Conservation (phyloP, 179 eudicot genomes). For the Nepenthes alata region DNA sequence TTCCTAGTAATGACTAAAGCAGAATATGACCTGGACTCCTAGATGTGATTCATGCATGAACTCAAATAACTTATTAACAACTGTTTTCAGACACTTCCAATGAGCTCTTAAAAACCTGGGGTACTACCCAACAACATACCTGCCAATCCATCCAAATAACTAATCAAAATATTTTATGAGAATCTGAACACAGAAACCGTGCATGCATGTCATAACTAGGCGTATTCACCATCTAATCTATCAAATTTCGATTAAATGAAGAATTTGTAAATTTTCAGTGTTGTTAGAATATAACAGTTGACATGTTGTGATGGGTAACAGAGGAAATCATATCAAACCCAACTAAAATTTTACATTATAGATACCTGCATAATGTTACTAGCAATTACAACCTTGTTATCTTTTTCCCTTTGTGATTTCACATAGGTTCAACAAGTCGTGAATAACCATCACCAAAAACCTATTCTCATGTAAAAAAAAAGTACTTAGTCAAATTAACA, state of each 20-base stretch:
- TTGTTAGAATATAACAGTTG: too few relatives aligned
- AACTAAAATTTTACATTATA: neutral
- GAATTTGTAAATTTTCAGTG: too few relatives aligned
- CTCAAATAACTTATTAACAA: constrained; percentile 93
- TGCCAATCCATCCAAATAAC: constrained; percentile 19
- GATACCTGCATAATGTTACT: constrained; percentile 84
- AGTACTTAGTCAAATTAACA: neutral
- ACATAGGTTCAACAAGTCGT: constrained; percentile 86
- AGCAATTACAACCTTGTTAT: constrained; percentile 98
- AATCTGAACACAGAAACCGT: too few relatives aligned
- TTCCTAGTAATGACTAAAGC: too few relatives aligned
- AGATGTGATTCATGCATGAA: constrained; percentile 99
- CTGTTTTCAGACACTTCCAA: constrained; percentile 97
- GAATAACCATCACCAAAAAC: constrained; percentile 97
- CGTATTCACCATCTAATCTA: too few relatives aligned
- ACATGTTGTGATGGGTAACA: too few relatives aligned
- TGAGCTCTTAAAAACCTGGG: constrained; percentile 98
- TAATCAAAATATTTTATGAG: neutral
- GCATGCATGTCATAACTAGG: too few relatives aligned
- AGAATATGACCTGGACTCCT: constrained; percentile 78
- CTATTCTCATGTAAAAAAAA: constrained; percentile 73
- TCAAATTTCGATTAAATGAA: too few relatives aligned
- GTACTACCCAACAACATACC: constrained; percentile 99
- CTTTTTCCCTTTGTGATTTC: constrained; percentile 92
- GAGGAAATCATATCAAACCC: neutral